A percentile compares a stretch with the other conserved stretches of the same genome.
These are phyloP conservation scores for Saturnispora mendoncae DNA, from an alignment of 805 yeast genomes.

Conservation along the genomic window DNA sequence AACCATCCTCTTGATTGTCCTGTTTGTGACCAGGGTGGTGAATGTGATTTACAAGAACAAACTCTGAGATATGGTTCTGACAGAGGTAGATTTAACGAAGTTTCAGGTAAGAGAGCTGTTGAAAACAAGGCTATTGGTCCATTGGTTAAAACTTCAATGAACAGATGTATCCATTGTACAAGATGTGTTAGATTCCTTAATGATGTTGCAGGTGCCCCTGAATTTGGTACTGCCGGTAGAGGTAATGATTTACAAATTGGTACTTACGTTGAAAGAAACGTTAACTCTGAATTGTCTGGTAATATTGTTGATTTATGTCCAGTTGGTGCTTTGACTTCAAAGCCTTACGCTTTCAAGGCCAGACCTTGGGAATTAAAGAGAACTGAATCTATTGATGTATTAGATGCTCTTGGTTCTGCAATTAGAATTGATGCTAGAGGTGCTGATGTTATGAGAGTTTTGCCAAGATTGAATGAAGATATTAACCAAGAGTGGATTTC, in stretches of 20 bases:
- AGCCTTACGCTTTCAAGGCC: slow-evolving; percentile 87
- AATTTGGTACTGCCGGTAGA: slow-evolving; percentile 81
- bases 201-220: slow-evolving; percentile 90
- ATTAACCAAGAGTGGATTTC: slow-evolving; percentile 88
- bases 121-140: slow-evolving; percentile 91
- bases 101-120: slow-evolving; percentile 79
- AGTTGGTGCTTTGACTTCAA: slow-evolving; percentile 83
- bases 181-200: slow-evolving; percentile 85
- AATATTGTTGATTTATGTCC: slow-evolving; percentile 85
- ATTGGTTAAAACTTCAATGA: slow-evolving; percentile 81
- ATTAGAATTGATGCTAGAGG: slow-evolving; percentile 83
- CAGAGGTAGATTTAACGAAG: slow-evolving; percentile 76
- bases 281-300: slow-evolving; percentile 79
- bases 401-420: slow-evolving; percentile 77
- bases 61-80: slow-evolving; percentile 75
- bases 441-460: slow-evolving; percentile 75
- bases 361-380: slow-evolving; percentile 91
- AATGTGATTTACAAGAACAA: slow-evolving; percentile 88
- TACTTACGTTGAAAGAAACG: slow-evolving; percentile 75
- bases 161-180: slow-evolving; percentile 88
- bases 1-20: slow-evolving; percentile 93
- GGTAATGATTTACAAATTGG: slow-evolving; percentile 92
- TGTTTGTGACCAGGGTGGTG: slow-evolving; percentile 91
- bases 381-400: slow-evolving; percentile 78
- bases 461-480: slow-evolving; percentile 80